Conservation (phyloP, 2,329 filamentous ascomycete genomes). For the Sarocladium kiliense region DNA sequence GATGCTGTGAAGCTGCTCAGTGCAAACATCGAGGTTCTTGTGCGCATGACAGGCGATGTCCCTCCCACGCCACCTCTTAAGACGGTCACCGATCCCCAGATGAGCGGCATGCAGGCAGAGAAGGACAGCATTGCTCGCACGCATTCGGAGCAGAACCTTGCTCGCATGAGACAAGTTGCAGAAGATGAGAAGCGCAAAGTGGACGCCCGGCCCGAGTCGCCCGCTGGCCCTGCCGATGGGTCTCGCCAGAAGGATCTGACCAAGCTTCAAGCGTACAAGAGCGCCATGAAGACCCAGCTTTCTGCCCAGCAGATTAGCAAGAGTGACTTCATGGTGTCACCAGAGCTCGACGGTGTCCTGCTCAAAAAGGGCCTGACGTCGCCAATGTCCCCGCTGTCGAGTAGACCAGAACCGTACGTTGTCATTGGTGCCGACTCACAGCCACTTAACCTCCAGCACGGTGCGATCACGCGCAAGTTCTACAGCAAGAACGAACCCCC, state of each 20-base stretch:
- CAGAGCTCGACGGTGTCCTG: conserved; percentile 48
- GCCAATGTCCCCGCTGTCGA: conserved; percentile 19
- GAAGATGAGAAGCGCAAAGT: neutral
- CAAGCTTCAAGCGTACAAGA: conserved; percentile 22
- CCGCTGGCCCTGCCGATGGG: neutral
- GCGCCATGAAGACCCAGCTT: conserved; percentile 21
- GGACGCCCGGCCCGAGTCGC: neutral
- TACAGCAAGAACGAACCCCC: conserved; percentile 84
- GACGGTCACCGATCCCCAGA: conserved; percentile 59
- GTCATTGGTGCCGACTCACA: conserved; percentile 66
- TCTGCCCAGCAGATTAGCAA: conserved; percentile 18
- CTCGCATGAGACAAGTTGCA: conserved; percentile 15
- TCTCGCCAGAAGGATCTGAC: conserved; percentile 9
- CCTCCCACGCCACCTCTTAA: conserved; percentile 72
- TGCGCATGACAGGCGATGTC: conserved; percentile 69
- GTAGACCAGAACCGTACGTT: conserved; percentile 43
- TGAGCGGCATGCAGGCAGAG: conserved; percentile 58
- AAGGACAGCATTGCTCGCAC: conserved; percentile 56
- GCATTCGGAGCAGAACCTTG: conserved; percentile 50
- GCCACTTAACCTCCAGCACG: conserved; percentile 71
- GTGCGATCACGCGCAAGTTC: conserved; percentile 85
- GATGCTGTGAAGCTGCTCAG: conserved; percentile 78
- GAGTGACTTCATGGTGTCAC: conserved; percentile 18
- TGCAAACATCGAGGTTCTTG: conserved; percentile 63
- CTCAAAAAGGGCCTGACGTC: conserved; percentile 33